Evolutionary conservation across 495 filamentous ascomycete genomes (phyloP).

Genomic region (Thermothielavioides terrestris): DNA sequence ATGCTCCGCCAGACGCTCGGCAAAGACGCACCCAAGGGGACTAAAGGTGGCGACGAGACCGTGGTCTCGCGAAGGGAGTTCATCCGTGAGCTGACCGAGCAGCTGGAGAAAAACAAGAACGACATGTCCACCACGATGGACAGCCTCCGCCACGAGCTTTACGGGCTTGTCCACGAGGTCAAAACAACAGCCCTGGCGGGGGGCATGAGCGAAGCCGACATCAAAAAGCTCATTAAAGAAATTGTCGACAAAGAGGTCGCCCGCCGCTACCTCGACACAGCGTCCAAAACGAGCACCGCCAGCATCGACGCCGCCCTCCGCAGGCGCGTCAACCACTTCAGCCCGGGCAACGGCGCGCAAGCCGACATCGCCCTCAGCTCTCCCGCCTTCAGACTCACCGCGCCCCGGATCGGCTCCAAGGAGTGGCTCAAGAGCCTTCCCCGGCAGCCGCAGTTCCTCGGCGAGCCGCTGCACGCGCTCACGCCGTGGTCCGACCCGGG

Average conservation of each 20-base stretch:
- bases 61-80: constrained; percentile 22
- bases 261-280: constrained; percentile 27
- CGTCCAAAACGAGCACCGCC: constrained; percentile 21
- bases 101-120: constrained; percentile 12
- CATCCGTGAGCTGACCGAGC: constrained; percentile 14
- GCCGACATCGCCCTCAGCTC: constrained; percentile 26
- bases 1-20: constrained; percentile 10
- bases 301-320: constrained; percentile 22
- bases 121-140: constrained; percentile 15
- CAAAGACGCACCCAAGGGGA: background rate
- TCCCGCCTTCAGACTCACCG: constrained; percentile 13
- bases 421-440: constrained; percentile 19
- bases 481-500: constrained; percentile 51
- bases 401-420: constrained; percentile 10
- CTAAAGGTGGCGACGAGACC: background rate
- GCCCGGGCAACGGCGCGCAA: constrained; percentile 27
- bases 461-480: constrained; percentile 37
- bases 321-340: constrained; percentile 36
- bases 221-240: constrained; percentile 25
- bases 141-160: constrained; percentile 10
- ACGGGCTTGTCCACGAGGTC: constrained; percentile 11
- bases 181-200: background rate
- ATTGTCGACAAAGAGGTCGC: constrained; percentile 31
- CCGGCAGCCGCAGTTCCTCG: constrained; percentile 12
- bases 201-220: constrained; percentile 25